A percentile compares a stretch with the other conserved stretches of the same genome.
These are phyloP conservation scores for Calonectria hongkongensis DNA, from an alignment of 2,329 filamentous ascomycete species.

Conservation along the genomic window DNA sequence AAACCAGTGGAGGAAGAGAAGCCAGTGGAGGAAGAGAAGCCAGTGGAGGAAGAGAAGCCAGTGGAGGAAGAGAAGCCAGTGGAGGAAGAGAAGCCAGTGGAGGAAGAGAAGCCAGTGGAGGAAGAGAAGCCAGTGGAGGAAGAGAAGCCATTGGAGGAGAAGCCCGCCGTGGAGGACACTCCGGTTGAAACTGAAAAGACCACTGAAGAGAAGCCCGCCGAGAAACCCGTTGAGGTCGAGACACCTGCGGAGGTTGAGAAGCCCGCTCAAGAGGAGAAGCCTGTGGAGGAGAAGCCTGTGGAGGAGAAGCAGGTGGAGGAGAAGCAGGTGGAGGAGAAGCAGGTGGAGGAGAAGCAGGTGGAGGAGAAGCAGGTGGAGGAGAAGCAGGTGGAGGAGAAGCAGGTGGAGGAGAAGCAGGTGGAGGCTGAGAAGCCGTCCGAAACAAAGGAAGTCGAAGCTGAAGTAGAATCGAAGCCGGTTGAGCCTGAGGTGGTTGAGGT, in stretches of 20 bases:
- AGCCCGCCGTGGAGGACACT: too few species aligned
- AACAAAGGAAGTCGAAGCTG: conserved; percentile 10
- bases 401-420: neutral
- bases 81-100: too few species aligned
- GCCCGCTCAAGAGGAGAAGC: neutral
- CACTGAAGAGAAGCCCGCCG: neutral
- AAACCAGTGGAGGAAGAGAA: too few species aligned
- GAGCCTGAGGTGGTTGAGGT: neutral
- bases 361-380: neutral
- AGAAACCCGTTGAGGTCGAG: neutral
- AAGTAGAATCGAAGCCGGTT: neutral
- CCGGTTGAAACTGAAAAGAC: too few species aligned
- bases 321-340: neutral
- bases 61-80: too few species aligned
- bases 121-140: too few species aligned
- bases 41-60: neutral
- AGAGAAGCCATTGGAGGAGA: neutral
- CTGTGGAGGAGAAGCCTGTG: neutral
- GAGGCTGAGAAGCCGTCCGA: neutral
- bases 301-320: neutral
- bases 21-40: too few species aligned
- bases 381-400: neutral
- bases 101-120: too few species aligned
- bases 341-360: neutral
- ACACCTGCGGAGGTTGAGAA: neutral